phyloP scores from a whole-genome alignment of 345 rosid genomes.

The Brassica nigra region DNA sequence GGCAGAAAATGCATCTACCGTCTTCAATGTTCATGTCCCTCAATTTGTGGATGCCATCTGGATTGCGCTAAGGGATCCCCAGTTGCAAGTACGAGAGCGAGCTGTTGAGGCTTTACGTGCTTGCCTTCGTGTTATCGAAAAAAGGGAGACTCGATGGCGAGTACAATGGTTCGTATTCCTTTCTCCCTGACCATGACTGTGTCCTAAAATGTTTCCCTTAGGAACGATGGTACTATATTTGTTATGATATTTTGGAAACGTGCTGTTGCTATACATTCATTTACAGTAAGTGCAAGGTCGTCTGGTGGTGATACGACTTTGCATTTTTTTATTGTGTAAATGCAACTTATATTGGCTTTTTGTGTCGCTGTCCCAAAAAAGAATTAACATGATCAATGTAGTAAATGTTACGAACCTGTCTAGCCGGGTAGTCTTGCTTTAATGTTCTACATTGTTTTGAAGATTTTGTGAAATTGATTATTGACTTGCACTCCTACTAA shows the following conservation, averaged over 20 bases:
- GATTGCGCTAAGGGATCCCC: conserved; percentile 97
- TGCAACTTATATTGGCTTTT: background rate
- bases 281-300: background rate
- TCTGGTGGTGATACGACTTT: background rate
- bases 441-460: conserved; percentile 3
- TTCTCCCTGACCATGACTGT: conserved; percentile 17
- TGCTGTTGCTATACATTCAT: background rate
- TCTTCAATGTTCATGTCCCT: conserved; percentile 94
- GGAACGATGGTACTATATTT: background rate
- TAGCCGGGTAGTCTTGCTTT: conserved; percentile 16
- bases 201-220: conserved; percentile 18
- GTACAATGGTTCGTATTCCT: conserved; percentile 83
- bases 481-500: conserved; percentile 4
- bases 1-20: conserved; percentile 99
- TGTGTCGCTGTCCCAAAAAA: background rate
- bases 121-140: conserved; percentile 97
- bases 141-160: conserved; percentile 99
- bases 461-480: conserved; percentile 13
- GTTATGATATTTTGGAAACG: conserved; percentile 12
- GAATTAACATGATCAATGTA: background rate
- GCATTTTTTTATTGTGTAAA: background rate
- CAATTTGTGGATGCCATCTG: conserved; percentile 97
- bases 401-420: conserved; percentile 10
- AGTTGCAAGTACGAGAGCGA: conserved; percentile 79
- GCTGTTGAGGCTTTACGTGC: conserved; percentile 99